Evolutionary conservation across 2,329 filamentous ascomycete species (phyloP), one percentile per base, ranked within the genome.

Genomic region (Pseudogymnoascus sp.): DNA sequence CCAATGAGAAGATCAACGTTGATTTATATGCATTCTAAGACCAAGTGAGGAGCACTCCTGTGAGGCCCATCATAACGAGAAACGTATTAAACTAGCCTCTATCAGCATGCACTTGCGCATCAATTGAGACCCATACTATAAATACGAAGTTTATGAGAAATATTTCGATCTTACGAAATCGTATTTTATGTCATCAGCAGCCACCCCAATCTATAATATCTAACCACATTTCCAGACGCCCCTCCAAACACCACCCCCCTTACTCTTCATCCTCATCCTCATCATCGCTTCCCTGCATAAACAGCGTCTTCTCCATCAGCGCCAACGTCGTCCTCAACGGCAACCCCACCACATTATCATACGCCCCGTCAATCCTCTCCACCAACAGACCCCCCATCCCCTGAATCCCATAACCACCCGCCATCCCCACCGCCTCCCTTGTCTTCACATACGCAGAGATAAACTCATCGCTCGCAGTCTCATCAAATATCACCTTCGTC

Each of bases 391-490:
- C 87, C 1, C 89, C 94, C 9, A 92, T 77, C 0, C 92, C 94
- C 74, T 99, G 94, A 59, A 99, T 82, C 1, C 90, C 94, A 73
- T 99, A 99, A 0, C 94, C 94, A 2, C 94, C 94, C 0, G 94
- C 94, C 78, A 97, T 99, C 73, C 97, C 94, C 9, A 84, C 91
- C 1, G 94, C 94, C 77, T 99, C 94, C 60, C 92, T 80, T 19
- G 92, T 96, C 69, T 79, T 81, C 61, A 92, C 87, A 70, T 92
- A 92, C 2, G 75, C 56, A 66, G 90, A 77, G 61, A 97, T 85
- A 65, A 96, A 81, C 62, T 95, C 91, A 74, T 99, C 92, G 12
- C 84, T 83, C 3, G 86, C 78, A 41, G 81, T 82, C 61, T 78
- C 74, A 70, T 91, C 90, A 74, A 99, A 99, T 70, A 82, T 83